A percentile compares a stretch with the other conserved stretches of the same genome.
phyloP scores from a whole-genome alignment of 192 early-diverging fungal genomes.

The Coemansia sp. region DNA sequence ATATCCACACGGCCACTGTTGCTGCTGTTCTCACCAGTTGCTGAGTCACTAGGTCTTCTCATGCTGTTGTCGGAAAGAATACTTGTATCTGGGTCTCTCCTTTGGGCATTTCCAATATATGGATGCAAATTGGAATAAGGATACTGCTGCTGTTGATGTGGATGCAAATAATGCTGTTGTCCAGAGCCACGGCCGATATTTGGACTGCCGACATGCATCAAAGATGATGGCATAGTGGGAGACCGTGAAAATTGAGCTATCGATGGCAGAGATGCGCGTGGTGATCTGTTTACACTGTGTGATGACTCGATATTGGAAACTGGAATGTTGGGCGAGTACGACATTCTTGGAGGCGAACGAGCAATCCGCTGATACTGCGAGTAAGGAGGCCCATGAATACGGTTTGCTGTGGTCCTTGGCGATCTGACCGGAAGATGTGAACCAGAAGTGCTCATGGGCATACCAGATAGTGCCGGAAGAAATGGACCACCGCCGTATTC shows the following conservation, averaged over 20 bases:
- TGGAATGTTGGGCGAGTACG: constrained; percentile 20
- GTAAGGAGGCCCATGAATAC: neutral
- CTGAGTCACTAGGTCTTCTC: constrained; percentile 32
- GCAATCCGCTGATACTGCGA: constrained; percentile 14
- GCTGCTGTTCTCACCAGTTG: constrained; percentile 21
- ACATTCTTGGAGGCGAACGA: constrained; percentile 28
- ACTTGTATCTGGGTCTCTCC: constrained; percentile 15
- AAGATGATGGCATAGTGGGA: constrained; percentile 6
- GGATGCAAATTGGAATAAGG: neutral
- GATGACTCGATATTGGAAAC: neutral
- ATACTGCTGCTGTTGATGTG: constrained; percentile 7
- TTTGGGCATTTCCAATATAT: neutral
- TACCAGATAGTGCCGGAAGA: neutral
- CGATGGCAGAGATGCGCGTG: constrained; percentile 17
- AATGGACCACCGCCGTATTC: constrained; percentile 9
- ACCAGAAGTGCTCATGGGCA: neutral
- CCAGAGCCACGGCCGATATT: constrained; percentile 3
- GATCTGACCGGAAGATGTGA: neutral
- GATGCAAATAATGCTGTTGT: constrained; percentile 4
- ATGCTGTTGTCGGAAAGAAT: neutral
- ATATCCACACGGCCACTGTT: constrained; percentile 10
- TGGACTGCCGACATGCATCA: constrained; percentile 21
- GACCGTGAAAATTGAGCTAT: constrained; percentile 35
- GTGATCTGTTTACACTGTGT: neutral
- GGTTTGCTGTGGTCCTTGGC: constrained; percentile 1